These are phyloP conservation scores for Alternaria longipes DNA, from an alignment of 2,329 filamentous ascomycete genomes.

Conservation along the genomic window DNA sequence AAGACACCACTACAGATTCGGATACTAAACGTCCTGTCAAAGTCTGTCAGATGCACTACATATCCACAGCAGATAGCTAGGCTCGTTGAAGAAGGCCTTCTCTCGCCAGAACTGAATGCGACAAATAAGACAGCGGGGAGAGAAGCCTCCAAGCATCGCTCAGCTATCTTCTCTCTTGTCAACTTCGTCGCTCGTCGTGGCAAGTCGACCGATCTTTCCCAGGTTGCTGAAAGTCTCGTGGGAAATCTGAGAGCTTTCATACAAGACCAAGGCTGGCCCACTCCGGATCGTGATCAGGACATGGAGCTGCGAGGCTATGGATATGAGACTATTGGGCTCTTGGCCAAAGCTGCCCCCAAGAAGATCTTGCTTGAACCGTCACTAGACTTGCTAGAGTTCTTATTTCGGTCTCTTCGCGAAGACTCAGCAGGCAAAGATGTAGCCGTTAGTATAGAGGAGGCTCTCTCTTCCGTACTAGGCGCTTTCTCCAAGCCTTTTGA, in stretches of 20 bases:
- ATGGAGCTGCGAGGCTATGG: conserved; percentile 77
- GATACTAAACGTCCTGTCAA: conserved; percentile 78
- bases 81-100: conserved; percentile 73
- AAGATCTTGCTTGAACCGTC: conserved; percentile 62
- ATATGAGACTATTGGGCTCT: conserved; percentile 88
- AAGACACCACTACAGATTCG: conserved; percentile 79
- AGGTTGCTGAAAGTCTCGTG: conserved; percentile 75
- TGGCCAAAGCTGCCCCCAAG: conserved; percentile 72
- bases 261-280: conserved; percentile 83
- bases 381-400: conserved; percentile 73
- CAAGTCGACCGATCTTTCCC: conserved; percentile 65
- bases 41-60: conserved; percentile 76
- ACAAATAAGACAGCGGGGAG: conserved; percentile 64
- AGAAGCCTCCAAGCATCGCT: conserved; percentile 81
- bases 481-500: conserved; percentile 61
- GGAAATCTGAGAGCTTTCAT: conserved; percentile 76
- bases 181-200: conserved; percentile 86
- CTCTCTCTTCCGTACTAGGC: conserved; percentile 79
- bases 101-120: conserved; percentile 51
- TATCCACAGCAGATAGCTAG: conserved; percentile 73
- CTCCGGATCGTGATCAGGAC: conserved; percentile 63
- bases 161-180: conserved; percentile 84
- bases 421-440: conserved; percentile 78
- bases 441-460: conserved; percentile 87
- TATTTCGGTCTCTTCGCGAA: conserved; percentile 83